A percentile compares a stretch with the other conserved stretches of the same genome.
phyloP scores from a whole-genome alignment of 2,329 filamentous ascomycete genomes.

The Elsinoe necatrix region DNA sequence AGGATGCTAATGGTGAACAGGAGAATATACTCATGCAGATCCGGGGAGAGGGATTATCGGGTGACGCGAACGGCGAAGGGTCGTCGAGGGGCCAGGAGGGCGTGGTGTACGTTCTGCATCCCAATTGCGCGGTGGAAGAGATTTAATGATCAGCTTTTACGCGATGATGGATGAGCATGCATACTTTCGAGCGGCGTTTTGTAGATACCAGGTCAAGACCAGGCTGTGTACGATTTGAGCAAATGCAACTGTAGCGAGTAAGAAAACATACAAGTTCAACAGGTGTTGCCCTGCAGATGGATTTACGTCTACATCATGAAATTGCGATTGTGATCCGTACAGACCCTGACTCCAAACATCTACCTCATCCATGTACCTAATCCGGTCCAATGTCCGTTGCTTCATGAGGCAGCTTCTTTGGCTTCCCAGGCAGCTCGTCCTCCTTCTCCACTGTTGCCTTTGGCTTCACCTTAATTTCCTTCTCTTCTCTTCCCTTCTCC shows the following conservation, averaged over 20 bases:
- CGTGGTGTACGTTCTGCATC: conserved; percentile 81
- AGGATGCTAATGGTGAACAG: conserved; percentile 26
- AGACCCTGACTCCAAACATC: not conserved
- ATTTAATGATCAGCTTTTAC: conserved; percentile 17
- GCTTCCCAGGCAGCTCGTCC: conserved; percentile 31
- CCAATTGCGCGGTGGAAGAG: conserved; percentile 78
- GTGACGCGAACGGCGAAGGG: conserved; percentile 51
- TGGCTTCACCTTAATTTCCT: conserved; percentile 41
- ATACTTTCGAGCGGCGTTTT: not conserved
- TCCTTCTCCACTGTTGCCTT: conserved; percentile 67
- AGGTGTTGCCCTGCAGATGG: not conserved
- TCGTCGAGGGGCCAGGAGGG: conserved; percentile 43
- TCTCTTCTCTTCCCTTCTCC: conserved; percentile 28
- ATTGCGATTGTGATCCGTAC: not conserved
- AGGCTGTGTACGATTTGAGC: not conserved
- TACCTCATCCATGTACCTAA: not conserved
- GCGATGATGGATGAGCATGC: conserved; percentile 1
- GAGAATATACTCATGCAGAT: conserved; percentile 54
- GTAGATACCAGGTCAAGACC: conserved; percentile 10
- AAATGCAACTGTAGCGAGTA: not conserved
- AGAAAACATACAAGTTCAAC: not conserved
- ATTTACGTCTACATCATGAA: conserved; percentile 12
- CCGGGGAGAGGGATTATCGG: conserved; percentile 80
- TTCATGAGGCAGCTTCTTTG: conserved; percentile 9
- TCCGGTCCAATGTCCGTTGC: conserved; percentile 2